Percentiles rank a stretch among this genome's conserved stretches.
Evolutionary conservation across 805 yeast species (phyloP).

Genomic region (Suhomyces sp.): DNA sequence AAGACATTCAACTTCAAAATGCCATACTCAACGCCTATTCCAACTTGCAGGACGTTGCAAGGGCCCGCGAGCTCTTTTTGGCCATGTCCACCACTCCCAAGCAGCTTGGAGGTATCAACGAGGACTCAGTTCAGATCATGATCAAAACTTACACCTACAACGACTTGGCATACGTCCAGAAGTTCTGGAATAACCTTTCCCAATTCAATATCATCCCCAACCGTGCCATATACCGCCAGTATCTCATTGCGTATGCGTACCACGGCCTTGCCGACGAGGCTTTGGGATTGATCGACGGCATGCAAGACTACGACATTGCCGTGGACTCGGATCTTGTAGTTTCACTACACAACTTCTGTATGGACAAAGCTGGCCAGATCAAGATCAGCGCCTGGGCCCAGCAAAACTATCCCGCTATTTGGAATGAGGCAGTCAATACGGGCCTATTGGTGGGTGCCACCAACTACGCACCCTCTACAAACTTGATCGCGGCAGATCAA

Average conservation of each 20-base stretch:
- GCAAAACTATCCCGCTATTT: constrained; percentile 21
- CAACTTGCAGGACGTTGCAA: constrained; percentile 51
- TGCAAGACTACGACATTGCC: constrained; percentile 46
- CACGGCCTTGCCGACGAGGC: constrained; percentile 62
- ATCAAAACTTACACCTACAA: constrained; percentile 57
- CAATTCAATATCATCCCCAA: constrained; percentile 52
- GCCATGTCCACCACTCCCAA: constrained; percentile 54
- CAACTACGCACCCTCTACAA: constrained; percentile 28
- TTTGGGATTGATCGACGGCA: constrained; percentile 43
- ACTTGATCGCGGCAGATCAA: constrained; percentile 20
- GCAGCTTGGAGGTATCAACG: constrained; percentile 48
- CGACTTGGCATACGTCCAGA: constrained; percentile 53
- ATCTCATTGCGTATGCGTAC: constrained; percentile 66
- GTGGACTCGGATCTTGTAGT: constrained; percentile 45
- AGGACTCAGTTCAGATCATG: constrained; percentile 66
- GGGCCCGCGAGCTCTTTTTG: constrained; percentile 59
- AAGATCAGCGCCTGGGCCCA: constrained; percentile 34
- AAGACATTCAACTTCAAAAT: constrained; percentile 59
- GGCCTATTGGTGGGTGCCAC: constrained; percentile 28
- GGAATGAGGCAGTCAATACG: constrained; percentile 24
- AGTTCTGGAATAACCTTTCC: constrained; percentile 60
- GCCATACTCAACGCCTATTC: constrained; percentile 63
- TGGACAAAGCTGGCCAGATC: constrained; percentile 28
- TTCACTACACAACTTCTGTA: constrained; percentile 46
- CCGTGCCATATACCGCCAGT: constrained; percentile 53